Percentiles rank a stretch among this genome's conserved stretches.
Evolutionary conservation across 2,329 filamentous ascomycete species (phyloP).

Genomic region (Colletotrichum cordylinicola): DNA sequence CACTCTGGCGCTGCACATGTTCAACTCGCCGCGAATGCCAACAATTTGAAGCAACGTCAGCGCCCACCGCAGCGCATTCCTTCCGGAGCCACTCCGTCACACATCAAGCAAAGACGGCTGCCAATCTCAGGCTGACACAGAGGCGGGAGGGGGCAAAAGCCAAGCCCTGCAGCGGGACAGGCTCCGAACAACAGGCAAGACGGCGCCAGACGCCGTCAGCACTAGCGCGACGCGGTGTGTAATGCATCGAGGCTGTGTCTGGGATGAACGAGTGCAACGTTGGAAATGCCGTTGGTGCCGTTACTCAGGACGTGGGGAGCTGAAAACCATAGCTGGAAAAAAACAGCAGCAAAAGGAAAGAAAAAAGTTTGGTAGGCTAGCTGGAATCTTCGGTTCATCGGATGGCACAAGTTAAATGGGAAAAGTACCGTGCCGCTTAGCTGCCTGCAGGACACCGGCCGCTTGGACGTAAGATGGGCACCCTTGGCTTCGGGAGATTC

Average conservation of each 20-base stretch:
- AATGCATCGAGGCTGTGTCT: not conserved
- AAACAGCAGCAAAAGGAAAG: not conserved
- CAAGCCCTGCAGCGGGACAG: not conserved
- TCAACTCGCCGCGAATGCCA: rapidly evolving
- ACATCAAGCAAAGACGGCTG: not conserved
- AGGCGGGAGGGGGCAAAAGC: not conserved
- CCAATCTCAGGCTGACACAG: not conserved
- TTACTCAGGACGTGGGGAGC: not conserved
- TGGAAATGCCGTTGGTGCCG: not conserved
- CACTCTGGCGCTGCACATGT: rapidly evolving
- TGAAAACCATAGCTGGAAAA: not conserved
- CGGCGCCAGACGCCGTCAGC: not conserved
- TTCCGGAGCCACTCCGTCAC: not conserved
- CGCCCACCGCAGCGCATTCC: not conserved
- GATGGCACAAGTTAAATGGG: not conserved
- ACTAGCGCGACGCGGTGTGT: not conserved
- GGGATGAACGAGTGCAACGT: not conserved
- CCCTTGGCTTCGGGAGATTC: not conserved
- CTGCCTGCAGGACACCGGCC: not conserved
- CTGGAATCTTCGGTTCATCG: not conserved
- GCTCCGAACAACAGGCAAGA: not conserved
- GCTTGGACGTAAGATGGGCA: not conserved
- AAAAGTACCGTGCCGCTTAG: not conserved
- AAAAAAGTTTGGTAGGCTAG: not conserved
- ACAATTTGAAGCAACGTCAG: not conserved